Evolutionary conservation across 768 basidiomycete genomes (phyloP), one percentile per base, ranked within the genome.

Genomic region (Harrya chromipes): DNA sequence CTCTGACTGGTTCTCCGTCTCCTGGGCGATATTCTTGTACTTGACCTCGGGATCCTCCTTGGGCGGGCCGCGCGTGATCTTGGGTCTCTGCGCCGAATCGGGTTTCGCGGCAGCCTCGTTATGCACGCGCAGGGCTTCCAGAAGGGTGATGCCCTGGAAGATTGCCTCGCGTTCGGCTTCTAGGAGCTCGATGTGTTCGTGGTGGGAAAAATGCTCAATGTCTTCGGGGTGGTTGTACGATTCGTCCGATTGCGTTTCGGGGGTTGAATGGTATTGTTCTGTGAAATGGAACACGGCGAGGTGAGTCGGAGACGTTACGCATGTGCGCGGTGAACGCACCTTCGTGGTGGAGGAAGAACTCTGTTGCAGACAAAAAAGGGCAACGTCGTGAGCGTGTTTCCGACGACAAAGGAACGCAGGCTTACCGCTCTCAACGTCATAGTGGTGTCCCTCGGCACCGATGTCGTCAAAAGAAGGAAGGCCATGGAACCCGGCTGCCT

Each of bases 201-300:
- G 95, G 46, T 90, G 83, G 23, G 83, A 77, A 63, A 98, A 98
- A 64, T 99, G 95, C 59, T 94, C 94, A 40, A 87, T 49, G 67
- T 93, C 92, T 69, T 98, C 97, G 1, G 93, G 87, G 66, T 99
- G 97, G 52, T 64, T 87, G 71, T 98, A 99, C 0, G 94, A 79
- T 57, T 92, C 91, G 64, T 97, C 94, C 0, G 93, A 94, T 68
- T 98, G 97, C 0, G 95, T 98, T 66, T 98, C 97, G 0, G 94
- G 94, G 31, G 95, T 97, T 24, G 84, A 87, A 70, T 99, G 97
- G 76, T 78, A 97, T 70, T 90, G 72, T 72, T 98, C 90, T 91
- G 20, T 13, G 10, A n/a, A n/a, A n/a, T n/a, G n/a, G n/a, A n/a
- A n/a, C n/a, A 20, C 16, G 7, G 36, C 27, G 26, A 35, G 20